Evolutionary conservation across 257 asterid species (phyloP).

Genomic region (Solanum piurae): DNA sequence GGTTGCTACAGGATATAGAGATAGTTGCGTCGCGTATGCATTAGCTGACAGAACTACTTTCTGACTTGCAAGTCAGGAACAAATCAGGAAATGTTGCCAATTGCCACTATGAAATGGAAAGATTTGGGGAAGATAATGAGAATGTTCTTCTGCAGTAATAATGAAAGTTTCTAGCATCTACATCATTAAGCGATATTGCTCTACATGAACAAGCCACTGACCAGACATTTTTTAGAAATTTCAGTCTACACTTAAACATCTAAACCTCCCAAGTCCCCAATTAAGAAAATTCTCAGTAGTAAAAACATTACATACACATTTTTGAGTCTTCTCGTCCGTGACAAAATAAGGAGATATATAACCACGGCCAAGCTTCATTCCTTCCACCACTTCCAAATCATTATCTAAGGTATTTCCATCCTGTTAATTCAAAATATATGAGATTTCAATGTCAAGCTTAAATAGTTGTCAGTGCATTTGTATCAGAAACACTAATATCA

Average conservation of each 20-base stretch:
- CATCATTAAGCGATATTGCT: neutral
- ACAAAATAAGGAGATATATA: constrained; percentile 84
- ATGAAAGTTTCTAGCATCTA: neutral
- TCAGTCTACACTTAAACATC: neutral
- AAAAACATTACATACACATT: constrained; percentile 50
- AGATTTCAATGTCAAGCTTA: neutral
- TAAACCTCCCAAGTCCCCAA: neutral
- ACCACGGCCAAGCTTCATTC: constrained; percentile 91
- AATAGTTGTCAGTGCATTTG: neutral
- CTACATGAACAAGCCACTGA: neutral
- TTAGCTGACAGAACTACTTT: neutral
- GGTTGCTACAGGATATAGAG: neutral
- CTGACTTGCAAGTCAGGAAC: neutral
- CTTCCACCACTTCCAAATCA: constrained; percentile 94
- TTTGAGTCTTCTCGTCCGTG: constrained; percentile 59
- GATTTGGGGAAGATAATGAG: neutral
- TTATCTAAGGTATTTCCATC: constrained; percentile 76
- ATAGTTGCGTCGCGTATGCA: neutral
- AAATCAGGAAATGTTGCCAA: neutral
- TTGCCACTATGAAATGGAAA: neutral
- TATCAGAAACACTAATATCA: neutral
- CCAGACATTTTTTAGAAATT: neutral
- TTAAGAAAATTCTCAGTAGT: neutral
- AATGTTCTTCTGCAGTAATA: neutral
- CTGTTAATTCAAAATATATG: constrained; percentile 24